These are phyloP conservation scores for Schwanniomyces sp. DNA, from an alignment of 805 yeast genomes.

Conservation along the genomic window DNA sequence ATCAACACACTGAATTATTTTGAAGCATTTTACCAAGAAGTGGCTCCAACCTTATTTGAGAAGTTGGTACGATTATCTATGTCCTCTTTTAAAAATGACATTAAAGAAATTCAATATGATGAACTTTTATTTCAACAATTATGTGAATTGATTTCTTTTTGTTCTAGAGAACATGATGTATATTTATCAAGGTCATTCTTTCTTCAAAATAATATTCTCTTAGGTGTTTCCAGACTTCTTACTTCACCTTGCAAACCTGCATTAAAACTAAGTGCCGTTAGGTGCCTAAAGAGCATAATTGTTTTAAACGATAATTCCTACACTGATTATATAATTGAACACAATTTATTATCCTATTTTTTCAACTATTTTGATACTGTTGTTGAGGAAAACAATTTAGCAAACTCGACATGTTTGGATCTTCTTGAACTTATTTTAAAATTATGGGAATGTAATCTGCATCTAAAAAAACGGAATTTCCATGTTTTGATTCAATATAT, in stretches of 20 bases:
- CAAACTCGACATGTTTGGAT: conserved; percentile 75
- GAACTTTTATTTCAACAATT: conserved; percentile 53
- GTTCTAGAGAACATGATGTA: conserved; percentile 63
- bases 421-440: conserved; percentile 48
- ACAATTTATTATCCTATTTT: conserved; percentile 50
- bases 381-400: conserved; percentile 54
- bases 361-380: conserved; percentile 51
- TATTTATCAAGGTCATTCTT: conserved; percentile 61
- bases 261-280: conserved; percentile 62
- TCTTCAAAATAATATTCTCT: conserved; percentile 55
- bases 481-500: conserved; percentile 29
- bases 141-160: conserved; percentile 70
- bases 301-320: conserved; percentile 62
- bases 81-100: conserved; percentile 5
- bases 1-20: conserved; percentile 48
- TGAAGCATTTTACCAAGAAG: conserved; percentile 58
- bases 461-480: conserved; percentile 20
- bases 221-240: conserved; percentile 55
- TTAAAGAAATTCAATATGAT: conserved; percentile 20
- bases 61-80: conserved; percentile 42
- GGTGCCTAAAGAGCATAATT: conserved; percentile 67
- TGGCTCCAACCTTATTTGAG: conserved; percentile 57
- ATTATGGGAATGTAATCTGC: conserved; percentile 19
- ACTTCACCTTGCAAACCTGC: conserved; percentile 44
- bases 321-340: conserved; percentile 54